Base-by-base conservation (phyloP, 768 basidiomycete species). In the Rhodocollybia butyracea region DNA sequence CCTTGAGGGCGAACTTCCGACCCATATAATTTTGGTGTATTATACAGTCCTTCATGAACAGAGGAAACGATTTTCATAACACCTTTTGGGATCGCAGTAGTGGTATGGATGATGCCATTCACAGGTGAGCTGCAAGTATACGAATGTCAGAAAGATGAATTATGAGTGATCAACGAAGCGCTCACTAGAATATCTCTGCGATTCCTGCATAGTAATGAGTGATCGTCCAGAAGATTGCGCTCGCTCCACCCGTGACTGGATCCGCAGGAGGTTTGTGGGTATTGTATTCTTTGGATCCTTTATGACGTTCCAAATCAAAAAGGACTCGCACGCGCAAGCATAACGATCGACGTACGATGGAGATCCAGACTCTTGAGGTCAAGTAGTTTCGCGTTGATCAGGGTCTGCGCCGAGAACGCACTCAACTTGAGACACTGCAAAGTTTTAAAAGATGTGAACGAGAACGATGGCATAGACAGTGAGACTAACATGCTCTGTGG, bases 171-270 rank as follows among this genome's bases (percentile, higher is more conserved):
- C 19, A 50, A 32, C 11, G 24, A 38, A 19, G 5, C 11, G 61
- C 67, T 56, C 48, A 77, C 75, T 75, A 73, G 62, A 83, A 76
- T 42, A 81, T 73, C 56, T 80, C 73, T 2, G 76, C 75, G 29
- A 82, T 73, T 13, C 73, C 72, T 0, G 68, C 65, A 50, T 77
- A 76, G 56, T 75, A 76, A 54, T 81, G 71, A 12, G 80, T 79
- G 15, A 83, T 64, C 0, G 76, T 77, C 68, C 74, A 77, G 56
- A 84, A 77, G 4, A 82, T 74, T 8, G 79, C 79, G 24, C 68
- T 70, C 0, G 72, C 73, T 2, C 78, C 75, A 3, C 77, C 77
- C 4, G 74, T 75, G 22, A 77, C 61, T 0, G 75, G 76, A 59
- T 81, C 76, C 0, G 73, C 60, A 1, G 72, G 64, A 46, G 69